A percentile compares a stretch with the other conserved stretches of the same genome.
Conservation (phyloP, 139 green algal species). For the Chlamydomonas sp. region DNA sequence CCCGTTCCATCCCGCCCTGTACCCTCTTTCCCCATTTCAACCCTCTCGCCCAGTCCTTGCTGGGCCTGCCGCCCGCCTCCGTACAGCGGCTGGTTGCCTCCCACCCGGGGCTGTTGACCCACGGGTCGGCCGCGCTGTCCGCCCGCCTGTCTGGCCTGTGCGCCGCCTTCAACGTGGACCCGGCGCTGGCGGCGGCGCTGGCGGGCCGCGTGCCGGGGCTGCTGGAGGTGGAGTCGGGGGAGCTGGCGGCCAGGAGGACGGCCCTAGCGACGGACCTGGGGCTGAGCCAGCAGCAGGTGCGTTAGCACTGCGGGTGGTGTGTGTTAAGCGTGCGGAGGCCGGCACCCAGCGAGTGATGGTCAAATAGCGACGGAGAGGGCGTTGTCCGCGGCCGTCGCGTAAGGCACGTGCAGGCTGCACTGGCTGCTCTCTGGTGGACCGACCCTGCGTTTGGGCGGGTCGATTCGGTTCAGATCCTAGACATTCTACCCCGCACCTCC, state of each 20-base stretch:
- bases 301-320: background rate
- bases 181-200: background rate
- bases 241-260: background rate
- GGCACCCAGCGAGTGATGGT: too few species aligned
- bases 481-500: background rate
- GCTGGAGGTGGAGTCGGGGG: background rate
- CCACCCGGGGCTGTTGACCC: background rate
- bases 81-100: background rate
- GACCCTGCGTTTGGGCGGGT: too few species aligned
- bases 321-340: too few species aligned
- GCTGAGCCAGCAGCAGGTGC: background rate
- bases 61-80: background rate
- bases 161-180: conserved; percentile 9
- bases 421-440: too few species aligned
- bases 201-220: background rate
- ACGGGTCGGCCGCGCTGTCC: background rate
- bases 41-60: background rate
- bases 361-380: too few species aligned
- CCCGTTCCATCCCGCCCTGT: too few species aligned
- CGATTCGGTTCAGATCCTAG: too few species aligned
- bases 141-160: conserved; percentile 4
- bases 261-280: background rate
- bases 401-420: too few species aligned
- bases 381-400: too few species aligned
- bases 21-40: too few species aligned